These are phyloP conservation scores for Vaccinium vitisidaea DNA, from an alignment of 148 eudicot genomes.

Conservation along the genomic window DNA sequence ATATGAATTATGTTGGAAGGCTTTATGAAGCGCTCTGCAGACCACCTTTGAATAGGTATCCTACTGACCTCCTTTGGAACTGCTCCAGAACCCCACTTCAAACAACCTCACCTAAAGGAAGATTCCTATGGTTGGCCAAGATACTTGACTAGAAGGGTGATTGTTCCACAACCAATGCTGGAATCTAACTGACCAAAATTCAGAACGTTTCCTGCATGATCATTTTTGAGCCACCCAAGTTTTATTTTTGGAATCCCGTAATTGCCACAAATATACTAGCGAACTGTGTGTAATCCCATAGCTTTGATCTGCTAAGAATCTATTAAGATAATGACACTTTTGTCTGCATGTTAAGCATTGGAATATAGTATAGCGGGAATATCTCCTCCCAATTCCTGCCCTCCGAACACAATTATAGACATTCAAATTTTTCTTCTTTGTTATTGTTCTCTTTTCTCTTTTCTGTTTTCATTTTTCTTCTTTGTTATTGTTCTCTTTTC, in stretches of 20 bases:
- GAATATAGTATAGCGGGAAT: not conserved
- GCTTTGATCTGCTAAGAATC: not conserved
- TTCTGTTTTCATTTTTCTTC: not conserved
- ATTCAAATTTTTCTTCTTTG: not conserved
- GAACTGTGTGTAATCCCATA: not conserved
- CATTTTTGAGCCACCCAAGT: not conserved
- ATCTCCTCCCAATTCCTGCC: not conserved
- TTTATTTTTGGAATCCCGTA: not conserved
- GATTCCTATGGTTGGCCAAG: constrained; percentile 1
- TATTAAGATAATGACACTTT: not conserved
- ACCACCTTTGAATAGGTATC: not conserved
- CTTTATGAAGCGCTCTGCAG: not conserved
- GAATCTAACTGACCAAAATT: not conserved
- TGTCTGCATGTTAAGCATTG: not conserved
- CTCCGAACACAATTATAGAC: not conserved
- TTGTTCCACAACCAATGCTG: not conserved
- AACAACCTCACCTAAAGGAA: not conserved
- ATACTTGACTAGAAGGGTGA: not conserved
- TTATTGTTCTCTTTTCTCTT: not conserved
- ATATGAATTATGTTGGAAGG: not conserved
- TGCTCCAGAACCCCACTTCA: not conserved
- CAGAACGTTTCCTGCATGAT: not conserved
- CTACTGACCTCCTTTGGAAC: not conserved
- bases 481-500: not conserved
- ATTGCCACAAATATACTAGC: not conserved